Evolutionary conservation across 2,329 filamentous ascomycete species (phyloP), one percentile per base, ranked within the genome.

Genomic region (Orbilia blumenaviensis): DNA sequence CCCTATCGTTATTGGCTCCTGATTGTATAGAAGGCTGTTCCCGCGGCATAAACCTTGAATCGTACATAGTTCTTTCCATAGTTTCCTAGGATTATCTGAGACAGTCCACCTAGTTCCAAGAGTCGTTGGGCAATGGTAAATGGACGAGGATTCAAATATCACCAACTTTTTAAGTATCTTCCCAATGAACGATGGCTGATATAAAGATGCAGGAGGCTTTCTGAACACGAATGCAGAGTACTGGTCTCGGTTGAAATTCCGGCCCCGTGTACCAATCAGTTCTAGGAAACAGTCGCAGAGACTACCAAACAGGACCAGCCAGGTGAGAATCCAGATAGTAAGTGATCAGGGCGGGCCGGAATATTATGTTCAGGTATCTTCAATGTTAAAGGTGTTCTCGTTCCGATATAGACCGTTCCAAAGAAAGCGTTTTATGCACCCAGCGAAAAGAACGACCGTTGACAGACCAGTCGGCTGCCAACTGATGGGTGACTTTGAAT

Each of bases 401-500:
- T 25, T 10, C n/a, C n/a, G n/a, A n/a, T 18, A 56, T 5, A 36
- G 16, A 29, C 18, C 12, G 5, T 38, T 23, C 34, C 18, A 10
- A 14, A 25, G 9, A 36, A 54, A 46, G n/a, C 44, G 44, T 41
- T 58, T 14, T 68, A 9, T 34, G 52, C 64, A 52, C 72, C 58
- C 64, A 44, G 36, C 48, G 48, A 76, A 76, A 64, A 46, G 72
- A 76, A 64, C 38, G 64, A 68, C 64, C 38, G 72, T 76, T 66
- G 64, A 42, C 48, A n/a, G 9, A 50, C 46, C 25, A n/a, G n/a
- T n/a, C n/a, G n/a, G n/a, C n/a, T n/a, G 46, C 32, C 72, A 76
- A 76, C 72, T 76, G 64, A 69, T 66, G 46, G 64, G 64, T 25
- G 34, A n/a, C 52, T 48, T 64, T 14, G 48, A 44, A 46, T 66